Evolutionary conservation across 371 early-diverging fungal genomes (phyloP).

Genomic region (Parasitella parasitica): DNA sequence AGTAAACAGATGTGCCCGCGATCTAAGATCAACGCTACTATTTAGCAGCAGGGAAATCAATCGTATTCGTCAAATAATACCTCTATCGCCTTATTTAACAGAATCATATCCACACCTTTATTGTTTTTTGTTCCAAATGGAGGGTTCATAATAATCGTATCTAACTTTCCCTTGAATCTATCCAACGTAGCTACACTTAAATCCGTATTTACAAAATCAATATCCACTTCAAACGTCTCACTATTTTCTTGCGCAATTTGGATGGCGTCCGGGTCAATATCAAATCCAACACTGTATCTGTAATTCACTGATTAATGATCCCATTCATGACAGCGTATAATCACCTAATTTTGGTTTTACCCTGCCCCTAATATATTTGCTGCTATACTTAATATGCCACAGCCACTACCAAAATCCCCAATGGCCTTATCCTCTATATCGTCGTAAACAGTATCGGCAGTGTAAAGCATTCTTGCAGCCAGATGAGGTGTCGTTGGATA

Average conservation of each 20-base stretch:
- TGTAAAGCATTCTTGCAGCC: constrained; percentile 81
- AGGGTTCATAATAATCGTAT: constrained; percentile 85
- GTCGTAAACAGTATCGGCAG: constrained; percentile 73
- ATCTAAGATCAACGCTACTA: constrained; percentile 27
- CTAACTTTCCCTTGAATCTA: constrained; percentile 56
- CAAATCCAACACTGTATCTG: constrained; percentile 70
- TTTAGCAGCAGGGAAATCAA: too few relatives aligned
- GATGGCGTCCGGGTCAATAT: constrained; percentile 82
- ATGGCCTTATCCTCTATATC: constrained; percentile 78
- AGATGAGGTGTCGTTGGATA: constrained; percentile 87
- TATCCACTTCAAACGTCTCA: constrained; percentile 65
- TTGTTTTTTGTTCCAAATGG: constrained; percentile 83
- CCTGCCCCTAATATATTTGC: constrained; percentile 65
- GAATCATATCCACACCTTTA: constrained; percentile 76
- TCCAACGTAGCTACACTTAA: constrained; percentile 33
- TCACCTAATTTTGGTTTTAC: too few relatives aligned
- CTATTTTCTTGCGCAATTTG: constrained; percentile 70
- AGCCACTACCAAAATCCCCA: constrained; percentile 84
- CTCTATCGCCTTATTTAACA: constrained; percentile 73
- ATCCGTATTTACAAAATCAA: constrained; percentile 62
- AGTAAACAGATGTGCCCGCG: constrained; percentile 69
- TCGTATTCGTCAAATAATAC: too few relatives aligned
- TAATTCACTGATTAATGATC: too few relatives aligned
- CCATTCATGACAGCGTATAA: too few relatives aligned
- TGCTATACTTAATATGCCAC: constrained; percentile 73